A percentile compares a stretch with the other conserved stretches of the same genome.
phyloP scores from a whole-genome alignment of 352 stramenopile species.

The Achlya hypogyna region DNA sequence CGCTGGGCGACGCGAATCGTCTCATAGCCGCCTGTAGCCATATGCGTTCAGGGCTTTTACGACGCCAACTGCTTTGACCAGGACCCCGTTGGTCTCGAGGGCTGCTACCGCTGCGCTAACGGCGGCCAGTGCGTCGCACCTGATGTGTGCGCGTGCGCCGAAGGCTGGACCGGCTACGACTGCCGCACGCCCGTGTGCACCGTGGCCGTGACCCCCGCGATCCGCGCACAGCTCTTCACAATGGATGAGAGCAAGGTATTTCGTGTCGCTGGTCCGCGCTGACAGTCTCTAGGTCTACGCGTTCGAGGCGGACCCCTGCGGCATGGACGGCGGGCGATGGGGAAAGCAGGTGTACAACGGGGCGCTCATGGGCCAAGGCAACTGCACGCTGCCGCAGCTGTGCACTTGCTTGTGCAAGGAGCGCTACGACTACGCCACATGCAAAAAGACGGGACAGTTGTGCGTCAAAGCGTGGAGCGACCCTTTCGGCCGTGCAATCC shows the following conservation, averaged over 20 bases:
- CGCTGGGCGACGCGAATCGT: background rate
- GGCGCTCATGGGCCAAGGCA: slow-evolving; percentile 74
- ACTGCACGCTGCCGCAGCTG: slow-evolving; percentile 86
- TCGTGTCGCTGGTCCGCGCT: background rate
- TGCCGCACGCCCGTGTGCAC: slow-evolving; percentile 88
- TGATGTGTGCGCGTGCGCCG: slow-evolving; percentile 85
- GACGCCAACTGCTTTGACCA: slow-evolving; percentile 80
- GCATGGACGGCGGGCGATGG: slow-evolving; percentile 61
- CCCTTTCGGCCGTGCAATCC: slow-evolving; percentile 57
- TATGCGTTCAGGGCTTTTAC: slow-evolving; percentile 93
- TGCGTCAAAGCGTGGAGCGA: slow-evolving; percentile 83
- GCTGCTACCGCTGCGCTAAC: slow-evolving; percentile 93
- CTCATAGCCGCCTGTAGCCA: slow-evolving; percentile 31
- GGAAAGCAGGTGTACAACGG: slow-evolving; percentile 65
- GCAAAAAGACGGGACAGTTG: slow-evolving; percentile 53
- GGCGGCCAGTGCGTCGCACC: slow-evolving; percentile 86
- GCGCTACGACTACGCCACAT: slow-evolving; percentile 62
- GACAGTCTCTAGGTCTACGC: slow-evolving; percentile 22
- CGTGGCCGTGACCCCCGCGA: slow-evolving; percentile 45
- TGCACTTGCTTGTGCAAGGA: slow-evolving; percentile 89
- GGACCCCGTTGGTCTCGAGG: slow-evolving; percentile 49
- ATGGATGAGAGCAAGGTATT: slow-evolving; percentile 88
- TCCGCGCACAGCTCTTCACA: slow-evolving; percentile 87
- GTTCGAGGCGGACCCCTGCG: slow-evolving; percentile 94
- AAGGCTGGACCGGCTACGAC: slow-evolving; percentile 92